A percentile compares a stretch with the other conserved stretches of the same genome.
These are phyloP conservation scores for Ganoderma boninense DNA, from an alignment of 1,284 basidiomycete genomes.

Conservation along the genomic window DNA sequence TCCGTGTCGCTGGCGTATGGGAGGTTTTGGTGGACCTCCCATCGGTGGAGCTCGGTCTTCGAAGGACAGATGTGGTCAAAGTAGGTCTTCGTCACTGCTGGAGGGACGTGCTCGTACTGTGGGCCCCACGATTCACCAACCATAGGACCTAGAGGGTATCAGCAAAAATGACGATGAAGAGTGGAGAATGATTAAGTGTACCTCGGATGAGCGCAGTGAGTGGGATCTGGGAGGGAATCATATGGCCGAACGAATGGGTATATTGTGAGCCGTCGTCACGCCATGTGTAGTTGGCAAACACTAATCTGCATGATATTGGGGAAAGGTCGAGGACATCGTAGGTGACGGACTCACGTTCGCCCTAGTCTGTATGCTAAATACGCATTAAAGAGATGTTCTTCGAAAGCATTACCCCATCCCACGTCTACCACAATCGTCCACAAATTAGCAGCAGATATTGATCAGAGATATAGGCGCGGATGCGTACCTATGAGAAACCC, in stretches of 20 bases:
- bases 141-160: slow-evolving; percentile 43
- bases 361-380: slow-evolving; percentile 53
- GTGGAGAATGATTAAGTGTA: slow-evolving; percentile 8
- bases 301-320: slow-evolving; percentile 31
- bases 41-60: not conserved
- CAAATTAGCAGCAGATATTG: not conserved
- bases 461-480: not conserved
- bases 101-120: not conserved
- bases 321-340: not conserved
- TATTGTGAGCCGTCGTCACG: slow-evolving; percentile 35
- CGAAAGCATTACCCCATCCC: slow-evolving; percentile 63
- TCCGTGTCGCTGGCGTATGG: not conserved
- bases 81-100: slow-evolving; percentile 49
- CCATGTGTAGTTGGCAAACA: slow-evolving; percentile 77
- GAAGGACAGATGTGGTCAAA: slow-evolving; percentile 17
- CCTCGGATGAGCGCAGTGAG: slow-evolving; percentile 67
- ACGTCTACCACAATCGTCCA: slow-evolving; percentile 1
- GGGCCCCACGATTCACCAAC: slow-evolving; percentile 47
- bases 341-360: slow-evolving; percentile 48
- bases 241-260: slow-evolving; percentile 45
- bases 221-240: slow-evolving; percentile 64
- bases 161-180: not conserved
- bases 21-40: not conserved
- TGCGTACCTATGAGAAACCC: slow-evolving; percentile 1
- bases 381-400: slow-evolving; percentile 59